Evolutionary conservation across 2,329 filamentous ascomycete species (phyloP), one percentile per base, ranked within the genome.

Genomic region (Penicillium sp.): DNA sequence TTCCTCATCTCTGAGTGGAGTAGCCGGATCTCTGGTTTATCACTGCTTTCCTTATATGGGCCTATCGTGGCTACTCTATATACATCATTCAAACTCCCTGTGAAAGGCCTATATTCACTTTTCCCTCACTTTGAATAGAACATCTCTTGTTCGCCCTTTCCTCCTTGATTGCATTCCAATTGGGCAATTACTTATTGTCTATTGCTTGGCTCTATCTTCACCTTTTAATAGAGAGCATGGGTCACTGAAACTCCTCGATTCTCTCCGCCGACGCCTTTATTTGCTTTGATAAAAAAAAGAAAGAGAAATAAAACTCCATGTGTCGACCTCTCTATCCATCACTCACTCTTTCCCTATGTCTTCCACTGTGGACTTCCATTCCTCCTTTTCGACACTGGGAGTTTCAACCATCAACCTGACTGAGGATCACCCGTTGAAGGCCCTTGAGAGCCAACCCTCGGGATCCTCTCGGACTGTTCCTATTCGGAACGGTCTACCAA

Each of bases 401-500:
- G 49, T 67, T 57, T 66, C 70, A 53, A 62, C 62, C 16, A 60
- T 61, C 52, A 57, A 65, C 58, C 43, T 65, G 55, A 65, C 63
- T 44, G 53, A 61, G 39, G 52, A 59, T 56, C 47, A 38, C 11
- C 37, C 40, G 14, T 45, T 50, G 22, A 65, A 65, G 59, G 50
- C 53, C 47, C 51, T 53, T 50, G 61, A 65, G 44, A 46, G 44
- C 44, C 44, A 35, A n/a, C 43, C 60, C 46, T 57, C 66, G 37
- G 63, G 64, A 48, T 58, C 61, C 26, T 52, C 51, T 56, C 73
- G 70, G 70, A 69, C 70, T 60, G 69, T 67, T 69, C 69, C 73
- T 49, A 70, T 73, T 50, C 63, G 72, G 67, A 72, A 72, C 73
- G 74, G 74, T 63, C 64, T 76, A 37, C 74, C 72, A 22, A 76